These are phyloP conservation scores for Plasmopara halstedii DNA, from an alignment of 352 stramenopile species.

Conservation along the genomic window DNA sequence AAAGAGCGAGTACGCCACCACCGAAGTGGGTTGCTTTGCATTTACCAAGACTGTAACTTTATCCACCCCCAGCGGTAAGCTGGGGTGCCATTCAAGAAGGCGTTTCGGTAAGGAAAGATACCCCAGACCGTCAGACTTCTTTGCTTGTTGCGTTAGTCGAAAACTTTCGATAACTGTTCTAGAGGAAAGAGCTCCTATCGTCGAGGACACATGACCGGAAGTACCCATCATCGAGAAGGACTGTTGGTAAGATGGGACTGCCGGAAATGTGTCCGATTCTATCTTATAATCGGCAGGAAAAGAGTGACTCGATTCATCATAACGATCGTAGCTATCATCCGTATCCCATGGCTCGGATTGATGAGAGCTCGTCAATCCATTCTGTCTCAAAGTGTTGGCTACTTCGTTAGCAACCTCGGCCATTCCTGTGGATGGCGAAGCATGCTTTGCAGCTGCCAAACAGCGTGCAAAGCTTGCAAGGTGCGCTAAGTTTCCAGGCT, in stretches of 20 bases:
- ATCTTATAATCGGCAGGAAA: constrained; percentile 44
- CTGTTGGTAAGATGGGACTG: constrained; percentile 10
- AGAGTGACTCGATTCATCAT: constrained; percentile 57
- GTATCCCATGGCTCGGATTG: constrained; percentile 53
- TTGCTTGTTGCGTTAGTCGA: constrained; percentile 49
- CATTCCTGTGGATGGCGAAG: constrained; percentile 16
- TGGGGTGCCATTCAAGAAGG: constrained; percentile 77
- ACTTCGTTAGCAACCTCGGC: constrained; percentile 68
- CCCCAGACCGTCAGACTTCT: constrained; percentile 47
- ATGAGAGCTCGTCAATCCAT: constrained; percentile 22
- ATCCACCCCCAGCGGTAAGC: constrained; percentile 56
- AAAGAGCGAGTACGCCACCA: constrained; percentile 80
- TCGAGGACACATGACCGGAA: constrained; percentile 40
- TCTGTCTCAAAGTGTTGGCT: constrained; percentile 52
- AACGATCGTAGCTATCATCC: constrained; percentile 55
- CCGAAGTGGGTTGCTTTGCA: constrained; percentile 68
- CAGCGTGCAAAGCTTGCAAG: constrained; percentile 65
- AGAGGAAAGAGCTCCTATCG: constrained; percentile 55
- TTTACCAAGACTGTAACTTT: constrained; percentile 76
- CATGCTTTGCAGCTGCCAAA: constrained; percentile 26
- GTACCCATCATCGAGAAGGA: constrained; percentile 25
- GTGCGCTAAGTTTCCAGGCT: constrained; percentile 63
- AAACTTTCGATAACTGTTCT: constrained; percentile 60
- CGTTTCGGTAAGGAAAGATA: constrained; percentile 74
- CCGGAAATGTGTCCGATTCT: constrained; percentile 18